Conservation (phyloP, 768 basidiomycete species). For the Asterophora parasitica region DNA sequence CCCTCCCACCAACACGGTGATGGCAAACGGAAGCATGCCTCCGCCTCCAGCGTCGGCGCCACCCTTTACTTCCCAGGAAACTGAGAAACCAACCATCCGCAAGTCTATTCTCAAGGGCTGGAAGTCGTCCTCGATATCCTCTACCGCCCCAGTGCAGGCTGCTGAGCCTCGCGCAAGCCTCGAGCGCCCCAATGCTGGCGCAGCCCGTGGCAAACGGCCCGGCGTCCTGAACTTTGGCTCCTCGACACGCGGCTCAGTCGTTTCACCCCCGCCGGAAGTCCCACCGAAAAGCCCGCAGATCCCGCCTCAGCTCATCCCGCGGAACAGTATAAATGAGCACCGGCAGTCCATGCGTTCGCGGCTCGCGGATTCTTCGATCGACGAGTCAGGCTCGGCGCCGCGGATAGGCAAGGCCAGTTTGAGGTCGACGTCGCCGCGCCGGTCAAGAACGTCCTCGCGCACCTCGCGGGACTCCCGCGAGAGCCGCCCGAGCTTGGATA, state of each 20-base stretch:
- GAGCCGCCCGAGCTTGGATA: slow-evolving; percentile 53
- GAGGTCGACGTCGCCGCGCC: slow-evolving; percentile 27
- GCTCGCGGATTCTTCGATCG: slow-evolving; percentile 30
- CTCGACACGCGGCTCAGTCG: slow-evolving; percentile 30
- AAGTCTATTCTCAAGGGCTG: slow-evolving; percentile 72
- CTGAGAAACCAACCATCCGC: slow-evolving; percentile 43
- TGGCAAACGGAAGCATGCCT: slow-evolving; percentile 6
- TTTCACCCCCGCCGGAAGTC: slow-evolving; percentile 37
- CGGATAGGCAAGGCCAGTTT: slow-evolving; percentile 20
- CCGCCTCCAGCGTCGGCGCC: slow-evolving; percentile 17
- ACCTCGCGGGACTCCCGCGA: slow-evolving; percentile 33
- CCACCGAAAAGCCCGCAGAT: slow-evolving; percentile 64
- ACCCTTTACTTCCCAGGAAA: slow-evolving; percentile 30
- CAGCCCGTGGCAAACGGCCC: slow-evolving; percentile 36
- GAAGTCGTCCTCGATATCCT: slow-evolving; percentile 47
- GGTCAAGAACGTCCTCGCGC: slow-evolving; percentile 39
- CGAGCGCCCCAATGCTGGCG: slow-evolving; percentile 31
- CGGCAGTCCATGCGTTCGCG: slow-evolving; percentile 29
- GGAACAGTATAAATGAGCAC: slow-evolving; percentile 12
- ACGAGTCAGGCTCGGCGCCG: slow-evolving; percentile 27
- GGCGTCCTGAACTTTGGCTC: slow-evolving; percentile 40
- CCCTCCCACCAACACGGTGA: slow-evolving; percentile 7
- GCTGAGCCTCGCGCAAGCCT: slow-evolving; percentile 32
- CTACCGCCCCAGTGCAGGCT: slow-evolving; percentile 15
- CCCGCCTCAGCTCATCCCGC: slow-evolving; percentile 42